Percentiles rank a stretch among this genome's conserved stretches.
These are phyloP conservation scores for Pseudodiploospora longispora DNA, from an alignment of 2,329 filamentous ascomycete genomes.

Conservation along the genomic window DNA sequence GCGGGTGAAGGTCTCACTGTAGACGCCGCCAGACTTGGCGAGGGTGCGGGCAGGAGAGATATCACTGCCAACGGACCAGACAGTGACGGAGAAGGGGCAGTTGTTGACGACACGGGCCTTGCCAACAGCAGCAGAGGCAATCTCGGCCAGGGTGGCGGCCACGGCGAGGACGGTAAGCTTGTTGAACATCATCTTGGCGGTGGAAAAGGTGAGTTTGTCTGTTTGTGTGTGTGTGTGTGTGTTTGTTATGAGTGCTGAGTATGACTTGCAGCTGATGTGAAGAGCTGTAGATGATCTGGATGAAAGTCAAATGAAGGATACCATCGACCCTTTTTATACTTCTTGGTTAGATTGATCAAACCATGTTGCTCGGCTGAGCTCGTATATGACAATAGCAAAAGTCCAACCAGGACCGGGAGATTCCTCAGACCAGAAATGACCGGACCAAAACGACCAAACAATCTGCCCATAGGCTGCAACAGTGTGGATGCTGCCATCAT, in stretches of 20 bases:
- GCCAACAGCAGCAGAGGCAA: conserved; percentile 20
- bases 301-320: not conserved
- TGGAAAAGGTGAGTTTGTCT: not conserved
- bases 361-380: too few species aligned
- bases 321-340: not conserved
- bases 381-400: too few species aligned
- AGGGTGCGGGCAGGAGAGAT: conserved; percentile 20
- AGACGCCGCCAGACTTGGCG: conserved; percentile 17
- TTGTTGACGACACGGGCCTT: conserved; percentile 29
- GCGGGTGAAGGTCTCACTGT: conserved; percentile 23
- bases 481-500: too few species aligned
- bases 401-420: too few species aligned
- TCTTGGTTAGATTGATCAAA: too few species aligned
- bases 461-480: too few species aligned
- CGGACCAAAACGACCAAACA: too few species aligned
- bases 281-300: not conserved
- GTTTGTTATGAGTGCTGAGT: not conserved
- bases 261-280: not conserved
- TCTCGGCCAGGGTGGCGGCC: conserved; percentile 3
- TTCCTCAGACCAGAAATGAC: too few species aligned
- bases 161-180: conserved; percentile 7
- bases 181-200: conserved; percentile 11
- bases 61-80: conserved; percentile 30
- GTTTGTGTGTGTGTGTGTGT: not conserved
- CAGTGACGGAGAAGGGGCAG: conserved; percentile 25